Percentiles rank a stretch among this genome's conserved stretches.
Evolutionary conservation across 2,329 filamentous ascomycete genomes (phyloP).

Genomic region (Botryotinia calthae): DNA sequence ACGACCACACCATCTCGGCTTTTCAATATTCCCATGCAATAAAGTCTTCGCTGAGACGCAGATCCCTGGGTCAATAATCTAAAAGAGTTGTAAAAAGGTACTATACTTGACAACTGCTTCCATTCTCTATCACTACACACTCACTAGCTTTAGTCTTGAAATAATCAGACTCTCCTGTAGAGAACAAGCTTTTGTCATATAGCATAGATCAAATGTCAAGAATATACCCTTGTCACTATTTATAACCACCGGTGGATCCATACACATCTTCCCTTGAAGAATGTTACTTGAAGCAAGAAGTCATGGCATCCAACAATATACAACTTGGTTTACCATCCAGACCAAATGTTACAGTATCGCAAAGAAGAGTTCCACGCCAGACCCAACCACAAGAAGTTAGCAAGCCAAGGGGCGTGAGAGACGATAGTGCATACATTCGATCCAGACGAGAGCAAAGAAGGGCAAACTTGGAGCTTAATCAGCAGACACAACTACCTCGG

Average conservation of each 20-base stretch:
- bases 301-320: slow-evolving; percentile 46
- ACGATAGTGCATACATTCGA: slow-evolving; percentile 44
- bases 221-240: slow-evolving; percentile 25
- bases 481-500: slow-evolving; percentile 30
- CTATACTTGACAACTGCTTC: background rate
- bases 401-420: slow-evolving; percentile 38
- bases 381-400: slow-evolving; percentile 25
- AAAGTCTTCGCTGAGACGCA: slow-evolving; percentile 22
- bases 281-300: slow-evolving; percentile 34
- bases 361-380: slow-evolving; percentile 34
- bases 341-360: slow-evolving; percentile 41
- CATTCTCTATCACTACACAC: background rate
- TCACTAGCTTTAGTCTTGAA: background rate
- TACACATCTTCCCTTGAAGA: slow-evolving; percentile 20
- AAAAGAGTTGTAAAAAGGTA: slow-evolving; percentile 6
- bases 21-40: slow-evolving; percentile 19
- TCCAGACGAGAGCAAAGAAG: slow-evolving; percentile 29
- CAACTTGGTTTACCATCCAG: slow-evolving; percentile 44
- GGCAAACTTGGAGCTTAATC: slow-evolving; percentile 22
- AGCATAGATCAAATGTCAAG: slow-evolving; percentile 29
- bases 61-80: background rate
- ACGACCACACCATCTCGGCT: slow-evolving; percentile 17
- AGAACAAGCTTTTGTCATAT: background rate
- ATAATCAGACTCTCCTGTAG: background rate
- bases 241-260: slow-evolving; percentile 30